A percentile compares a stretch with the other conserved stretches of the same genome.
phyloP scores from a whole-genome alignment of 345 rosid species.

The Mangifera indica region DNA sequence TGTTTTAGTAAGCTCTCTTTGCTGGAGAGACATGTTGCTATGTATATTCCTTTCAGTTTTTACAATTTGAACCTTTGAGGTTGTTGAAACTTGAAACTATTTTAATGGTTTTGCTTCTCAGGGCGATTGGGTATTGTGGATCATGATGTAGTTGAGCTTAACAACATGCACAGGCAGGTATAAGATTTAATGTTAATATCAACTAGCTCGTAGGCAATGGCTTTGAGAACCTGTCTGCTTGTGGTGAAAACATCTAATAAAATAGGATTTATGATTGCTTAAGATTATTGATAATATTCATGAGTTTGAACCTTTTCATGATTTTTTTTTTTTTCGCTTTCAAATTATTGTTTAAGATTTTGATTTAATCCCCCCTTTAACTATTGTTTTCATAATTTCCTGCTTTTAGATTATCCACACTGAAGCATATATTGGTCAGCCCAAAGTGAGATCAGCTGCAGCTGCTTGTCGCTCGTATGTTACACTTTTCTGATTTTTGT shows the following conservation, averaged over 20 bases:
- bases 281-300: too few relatives aligned
- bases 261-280: neutral
- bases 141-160: constrained; percentile 93
- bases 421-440: constrained; percentile 83
- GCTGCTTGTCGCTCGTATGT: constrained; percentile 82
- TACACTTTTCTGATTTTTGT: neutral
- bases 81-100: neutral
- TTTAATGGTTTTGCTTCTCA: constrained; percentile 26
- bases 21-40: neutral
- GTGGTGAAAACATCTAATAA: neutral
- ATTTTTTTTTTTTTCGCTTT: too few relatives aligned
- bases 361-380: constrained; percentile 10
- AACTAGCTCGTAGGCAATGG: neutral
- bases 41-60: neutral
- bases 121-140: constrained; percentile 91
- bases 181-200: neutral
- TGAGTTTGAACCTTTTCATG: too few relatives aligned
- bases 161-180: constrained; percentile 99
- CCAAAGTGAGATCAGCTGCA: constrained; percentile 91
- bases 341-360: neutral
- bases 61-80: neutral
- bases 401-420: constrained; percentile 81
- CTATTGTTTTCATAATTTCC: neutral
- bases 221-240: neutral
- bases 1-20: too few relatives aligned